Evolutionary conservation across 768 basidiomycete genomes (phyloP).

Genomic region (Kwoniella botswanensis): DNA sequence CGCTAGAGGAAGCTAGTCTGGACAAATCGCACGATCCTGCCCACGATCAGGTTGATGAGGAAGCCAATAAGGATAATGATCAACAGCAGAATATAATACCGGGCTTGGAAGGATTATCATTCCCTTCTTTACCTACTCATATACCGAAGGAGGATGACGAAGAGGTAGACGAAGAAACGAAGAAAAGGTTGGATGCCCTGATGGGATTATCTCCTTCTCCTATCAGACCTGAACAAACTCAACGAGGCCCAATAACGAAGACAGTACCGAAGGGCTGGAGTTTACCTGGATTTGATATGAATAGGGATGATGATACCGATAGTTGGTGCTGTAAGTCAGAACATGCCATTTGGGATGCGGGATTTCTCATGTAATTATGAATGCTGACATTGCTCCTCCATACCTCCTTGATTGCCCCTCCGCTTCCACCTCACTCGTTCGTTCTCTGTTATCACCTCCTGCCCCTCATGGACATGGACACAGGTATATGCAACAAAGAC

Average conservation of each 20-base stretch:
- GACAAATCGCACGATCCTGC: slow-evolving; percentile 12
- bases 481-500: slow-evolving; percentile 52
- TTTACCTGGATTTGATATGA: slow-evolving; percentile 41
- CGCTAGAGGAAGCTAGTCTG: slow-evolving; percentile 22
- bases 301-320: slow-evolving; percentile 45
- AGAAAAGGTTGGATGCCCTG: slow-evolving; percentile 30
- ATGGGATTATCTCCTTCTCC: slow-evolving; percentile 36
- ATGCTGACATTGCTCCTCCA: background rate
- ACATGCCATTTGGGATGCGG: background rate
- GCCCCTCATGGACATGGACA: background rate
- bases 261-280: slow-evolving; percentile 23
- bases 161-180: slow-evolving; percentile 24
- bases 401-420: background rate
- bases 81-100: slow-evolving; percentile 9
- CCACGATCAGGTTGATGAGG: background rate
- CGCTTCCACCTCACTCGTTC: background rate
- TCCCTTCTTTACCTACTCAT: slow-evolving; percentile 39
- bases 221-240: slow-evolving; percentile 12
- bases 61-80: background rate
- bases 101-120: slow-evolving; percentile 18
- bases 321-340: slow-evolving; percentile 51
- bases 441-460: background rate
- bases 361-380: background rate
- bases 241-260: background rate
- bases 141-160: slow-evolving; percentile 23